Evolutionary conservation across 2,329 filamentous ascomycete genomes (phyloP), one percentile per base, ranked within the genome.

Genomic region (Harringtonia lauricola): DNA sequence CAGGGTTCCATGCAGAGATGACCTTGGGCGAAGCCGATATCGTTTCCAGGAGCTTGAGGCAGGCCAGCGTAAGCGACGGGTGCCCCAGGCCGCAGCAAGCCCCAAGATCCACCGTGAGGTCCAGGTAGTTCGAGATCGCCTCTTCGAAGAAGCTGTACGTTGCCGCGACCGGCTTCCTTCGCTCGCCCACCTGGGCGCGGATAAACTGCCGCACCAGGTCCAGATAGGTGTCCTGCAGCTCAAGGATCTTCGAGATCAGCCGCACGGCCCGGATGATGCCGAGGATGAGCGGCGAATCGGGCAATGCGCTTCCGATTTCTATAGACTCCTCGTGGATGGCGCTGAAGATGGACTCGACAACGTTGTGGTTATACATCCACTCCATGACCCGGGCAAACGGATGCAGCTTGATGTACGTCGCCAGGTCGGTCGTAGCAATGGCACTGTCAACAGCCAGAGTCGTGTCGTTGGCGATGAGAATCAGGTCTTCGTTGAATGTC

Each of bases 321-420:
- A 73, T 68, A 15, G 82, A 66, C 52, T 90, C 78, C 58, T 94
- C 83, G 52, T 90, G 84, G 26, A 92, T 77, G 12, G 83, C 77
- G 45, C 77, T 72, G 60, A 95, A 90, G 2, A 98, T 65, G 14
- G 82, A 77, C 51, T 76, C 76, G 54, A 94, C 78, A 19, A 95
- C 86, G 51, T 83, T 86, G 55, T 94, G 86, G 57, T 94, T 95
- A 62, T 94, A 95, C 63, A 98, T 77, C 88, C 92, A 96, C 58
- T 98, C 92, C 85, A 96, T 95, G 15, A 94, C 82, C 47, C 94
- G 79, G 3, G 86, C 81, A 56, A 96, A 98, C 1, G 94, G 90
- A 63, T 98, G 94, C 42, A 95, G 74, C 21, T 80, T 78, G 46
- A 92, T 79, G 58, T 98, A 99, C 7, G 76, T 74, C 40, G 80